Evolutionary conservation across 768 basidiomycete species (phyloP).

Genomic region (Podaxis sp.): DNA sequence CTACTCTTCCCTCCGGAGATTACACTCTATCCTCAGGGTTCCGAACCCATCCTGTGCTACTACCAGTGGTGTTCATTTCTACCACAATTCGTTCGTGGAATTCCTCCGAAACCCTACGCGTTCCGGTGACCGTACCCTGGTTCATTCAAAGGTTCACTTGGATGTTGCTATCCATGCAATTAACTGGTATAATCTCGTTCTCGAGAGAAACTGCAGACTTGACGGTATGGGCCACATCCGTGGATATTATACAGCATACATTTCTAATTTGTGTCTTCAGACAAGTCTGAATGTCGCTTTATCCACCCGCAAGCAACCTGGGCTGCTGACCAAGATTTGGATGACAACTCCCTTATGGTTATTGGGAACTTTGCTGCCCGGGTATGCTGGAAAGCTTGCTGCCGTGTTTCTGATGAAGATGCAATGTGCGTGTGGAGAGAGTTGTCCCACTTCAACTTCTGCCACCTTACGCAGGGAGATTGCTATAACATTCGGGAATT

Average conservation of each 20-base stretch:
- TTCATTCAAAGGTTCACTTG: background rate
- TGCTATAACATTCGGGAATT: no score
- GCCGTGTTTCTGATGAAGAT: no score
- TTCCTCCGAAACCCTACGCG: background rate
- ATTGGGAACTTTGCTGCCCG: no score
- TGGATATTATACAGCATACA: background rate
- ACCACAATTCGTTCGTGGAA: background rate
- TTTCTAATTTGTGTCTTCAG: background rate
- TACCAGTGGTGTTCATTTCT: background rate
- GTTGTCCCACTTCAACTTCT: no score
- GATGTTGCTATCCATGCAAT: background rate
- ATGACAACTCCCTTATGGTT: no score
- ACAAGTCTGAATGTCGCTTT: background rate
- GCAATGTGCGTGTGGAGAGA: no score
- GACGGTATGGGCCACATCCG: background rate
- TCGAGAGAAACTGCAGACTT: background rate
- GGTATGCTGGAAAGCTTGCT: no score
- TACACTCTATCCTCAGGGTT: background rate
- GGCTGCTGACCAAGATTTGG: no score
- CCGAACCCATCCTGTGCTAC: background rate
- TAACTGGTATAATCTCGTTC: background rate
- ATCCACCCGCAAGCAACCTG: no score
- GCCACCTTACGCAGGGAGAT: no score
- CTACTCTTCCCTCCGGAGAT: background rate
- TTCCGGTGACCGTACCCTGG: background rate